Evolutionary conservation across 31 red algal genomes (phyloP).

Genomic region (Odonthalia washingtoniensis): DNA sequence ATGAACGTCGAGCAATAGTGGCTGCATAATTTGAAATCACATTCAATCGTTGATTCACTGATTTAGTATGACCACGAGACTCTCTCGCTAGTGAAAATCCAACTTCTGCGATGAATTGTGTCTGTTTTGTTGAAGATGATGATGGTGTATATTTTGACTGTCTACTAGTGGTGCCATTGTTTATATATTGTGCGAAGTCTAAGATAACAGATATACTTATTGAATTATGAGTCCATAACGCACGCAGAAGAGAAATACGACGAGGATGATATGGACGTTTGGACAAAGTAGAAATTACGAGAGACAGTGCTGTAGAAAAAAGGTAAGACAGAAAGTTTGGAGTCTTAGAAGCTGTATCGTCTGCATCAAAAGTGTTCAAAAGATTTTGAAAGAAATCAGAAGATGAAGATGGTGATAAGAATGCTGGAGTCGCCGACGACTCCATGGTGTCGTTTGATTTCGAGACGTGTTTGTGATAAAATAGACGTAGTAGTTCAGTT

Average conservation of each 20-base stretch:
- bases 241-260: not conserved
- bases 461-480: no score
- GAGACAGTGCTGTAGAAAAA: not conserved
- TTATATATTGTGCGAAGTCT: not conserved
- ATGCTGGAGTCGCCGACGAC: no score
- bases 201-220: not conserved
- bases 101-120: constrained; percentile 43
- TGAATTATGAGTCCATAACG: not conserved
- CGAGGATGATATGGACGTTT: not conserved
- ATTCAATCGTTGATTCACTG: constrained; percentile 3
- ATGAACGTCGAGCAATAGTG: constrained; percentile 16
- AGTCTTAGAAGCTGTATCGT: not conserved
- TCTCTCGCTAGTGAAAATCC: constrained; percentile 32
- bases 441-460: no score
- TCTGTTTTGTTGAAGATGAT: not conserved
- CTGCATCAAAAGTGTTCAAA: no score
- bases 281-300: not conserved
- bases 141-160: not conserved
- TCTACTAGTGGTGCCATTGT: not conserved
- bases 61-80: not conserved
- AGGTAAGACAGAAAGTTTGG: not conserved
- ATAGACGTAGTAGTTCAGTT: no score
- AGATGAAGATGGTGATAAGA: no score
- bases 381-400: no score
- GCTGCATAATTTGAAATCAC: constrained; percentile 23